These are phyloP conservation scores for Verbena officinalis DNA, from an alignment of 257 asterid genomes.

Conservation along the genomic window DNA sequence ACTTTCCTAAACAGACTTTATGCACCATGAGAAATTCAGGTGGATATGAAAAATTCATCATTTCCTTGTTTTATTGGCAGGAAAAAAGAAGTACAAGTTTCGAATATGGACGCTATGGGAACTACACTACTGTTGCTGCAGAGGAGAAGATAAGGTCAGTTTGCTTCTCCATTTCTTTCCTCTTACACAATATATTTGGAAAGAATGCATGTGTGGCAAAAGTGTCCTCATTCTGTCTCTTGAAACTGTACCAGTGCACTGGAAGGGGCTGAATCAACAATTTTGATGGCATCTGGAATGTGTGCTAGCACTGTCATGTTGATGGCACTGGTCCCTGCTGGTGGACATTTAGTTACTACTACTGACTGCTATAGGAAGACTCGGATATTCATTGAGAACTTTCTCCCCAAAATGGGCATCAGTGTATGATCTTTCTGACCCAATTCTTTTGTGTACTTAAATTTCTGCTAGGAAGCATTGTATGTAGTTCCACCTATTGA, in stretches of 20 bases:
- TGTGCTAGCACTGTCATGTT: constrained; percentile 83
- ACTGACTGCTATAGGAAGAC: constrained; percentile 94
- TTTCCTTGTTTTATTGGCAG: constrained; percentile 44
- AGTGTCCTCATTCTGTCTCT: constrained; percentile 17
- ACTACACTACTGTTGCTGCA: constrained; percentile 77
- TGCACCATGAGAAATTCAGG: neutral
- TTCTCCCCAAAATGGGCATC: constrained; percentile 91
- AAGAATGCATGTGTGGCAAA: constrained; percentile 16
- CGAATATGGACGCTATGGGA: constrained; percentile 94
- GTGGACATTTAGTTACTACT: constrained; percentile 92
- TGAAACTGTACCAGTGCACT: constrained; percentile 68
- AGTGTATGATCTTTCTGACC: constrained; percentile 53
- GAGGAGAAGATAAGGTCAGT: constrained; percentile 88
- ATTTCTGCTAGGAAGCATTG: constrained; percentile 19
- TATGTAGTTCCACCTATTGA: neutral
- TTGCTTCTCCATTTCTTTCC: constrained; percentile 5
- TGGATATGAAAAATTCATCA: constrained; percentile 6
- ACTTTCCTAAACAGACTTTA: constrained; percentile 1
- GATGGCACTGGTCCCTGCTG: constrained; percentile 91
- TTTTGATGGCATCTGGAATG: constrained; percentile 91
- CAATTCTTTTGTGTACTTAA: constrained; percentile 14
- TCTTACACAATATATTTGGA: constrained; percentile 4
- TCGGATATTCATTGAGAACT: constrained; percentile 76
- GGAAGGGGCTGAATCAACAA: constrained; percentile 92
- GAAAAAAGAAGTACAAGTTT: constrained; percentile 80